Evolutionary conservation across 805 yeast genomes (phyloP).

Genomic region (Saturnispora mendoncae): DNA sequence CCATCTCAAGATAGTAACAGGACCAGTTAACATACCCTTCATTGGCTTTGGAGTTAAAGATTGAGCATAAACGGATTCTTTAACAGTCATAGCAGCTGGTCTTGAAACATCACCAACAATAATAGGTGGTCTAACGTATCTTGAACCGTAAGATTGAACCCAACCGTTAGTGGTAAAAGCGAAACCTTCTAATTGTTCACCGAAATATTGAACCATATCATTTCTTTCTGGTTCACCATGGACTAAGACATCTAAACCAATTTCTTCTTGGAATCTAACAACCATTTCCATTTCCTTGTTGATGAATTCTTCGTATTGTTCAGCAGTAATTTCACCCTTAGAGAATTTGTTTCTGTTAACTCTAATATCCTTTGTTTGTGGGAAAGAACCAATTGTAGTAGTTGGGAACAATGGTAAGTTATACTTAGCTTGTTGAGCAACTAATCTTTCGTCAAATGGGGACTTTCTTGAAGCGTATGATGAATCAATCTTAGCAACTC

Average conservation of each 20-base stretch:
- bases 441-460: conserved; percentile 81
- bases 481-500: conserved; percentile 70
- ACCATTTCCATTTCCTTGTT: conserved; percentile 93
- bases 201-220: conserved; percentile 99
- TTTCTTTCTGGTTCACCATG: conserved; percentile 99
- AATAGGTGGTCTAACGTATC: conserved; percentile 99
- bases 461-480: conserved; percentile 75
- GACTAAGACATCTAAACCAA: conserved; percentile 95
- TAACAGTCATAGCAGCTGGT: conserved; percentile 97
- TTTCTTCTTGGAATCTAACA: conserved; percentile 98
- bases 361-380: conserved; percentile 99
- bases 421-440: conserved; percentile 76
- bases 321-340: conserved; percentile 93
- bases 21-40: conserved; percentile 99
- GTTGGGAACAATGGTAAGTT: conserved; percentile 99
- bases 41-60: conserved; percentile 90
- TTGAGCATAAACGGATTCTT: conserved; percentile 99
- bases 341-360: conserved; percentile 95
- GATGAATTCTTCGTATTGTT: conserved; percentile 93
- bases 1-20: conserved; percentile 99
- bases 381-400: conserved; percentile 99
- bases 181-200: conserved; percentile 97
- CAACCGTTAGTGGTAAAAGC: conserved; percentile 99
- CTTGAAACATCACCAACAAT: conserved; percentile 98
- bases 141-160: conserved; percentile 99